Percentiles rank a stretch among this genome's conserved stretches.
phyloP scores from a whole-genome alignment of 73 alveolate genomes.

The Paramecium caudatum region DNA sequence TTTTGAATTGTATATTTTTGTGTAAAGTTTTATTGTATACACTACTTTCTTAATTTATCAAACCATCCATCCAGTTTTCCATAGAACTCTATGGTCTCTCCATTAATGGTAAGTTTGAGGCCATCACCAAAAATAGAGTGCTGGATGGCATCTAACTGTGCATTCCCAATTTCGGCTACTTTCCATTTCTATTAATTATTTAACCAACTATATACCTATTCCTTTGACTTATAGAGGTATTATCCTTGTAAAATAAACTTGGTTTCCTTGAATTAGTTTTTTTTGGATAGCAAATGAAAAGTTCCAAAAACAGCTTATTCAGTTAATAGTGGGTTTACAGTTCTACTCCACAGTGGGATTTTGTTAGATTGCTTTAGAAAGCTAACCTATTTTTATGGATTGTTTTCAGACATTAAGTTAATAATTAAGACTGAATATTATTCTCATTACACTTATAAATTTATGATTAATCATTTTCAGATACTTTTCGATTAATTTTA shows the following conservation, averaged over 20 bases:
- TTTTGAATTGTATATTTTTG: slow-evolving; percentile 13
- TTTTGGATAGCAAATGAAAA: not conserved
- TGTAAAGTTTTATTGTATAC: not conserved
- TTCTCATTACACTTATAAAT: no score
- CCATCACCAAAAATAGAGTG: slow-evolving; percentile 24
- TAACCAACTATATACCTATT: not conserved
- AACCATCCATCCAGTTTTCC: slow-evolving; percentile 3
- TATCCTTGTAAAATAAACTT: not conserved
- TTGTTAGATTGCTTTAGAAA: slow-evolving; percentile 6
- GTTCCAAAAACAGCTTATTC: not conserved
- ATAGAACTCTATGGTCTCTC: not conserved
- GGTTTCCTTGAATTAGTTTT: not conserved
- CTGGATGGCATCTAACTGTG: not conserved
- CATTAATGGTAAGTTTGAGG: not conserved
- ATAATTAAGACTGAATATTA: no score
- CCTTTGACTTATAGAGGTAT: slow-evolving; percentile 15
- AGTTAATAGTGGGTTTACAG: not conserved
- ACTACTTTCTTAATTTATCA: slow-evolving; percentile 9
- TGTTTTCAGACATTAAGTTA: no score
- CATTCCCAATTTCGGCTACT: slow-evolving; percentile 19
- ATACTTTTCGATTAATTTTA: no score
- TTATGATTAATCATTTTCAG: no score
- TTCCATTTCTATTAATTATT: not conserved
- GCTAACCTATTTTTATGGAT: no score
- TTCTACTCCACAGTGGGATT: not conserved